A percentile compares a stretch with the other conserved stretches of the same genome.
phyloP scores from a whole-genome alignment of 441 rosid species.

The Heliophila coronopifolia region DNA sequence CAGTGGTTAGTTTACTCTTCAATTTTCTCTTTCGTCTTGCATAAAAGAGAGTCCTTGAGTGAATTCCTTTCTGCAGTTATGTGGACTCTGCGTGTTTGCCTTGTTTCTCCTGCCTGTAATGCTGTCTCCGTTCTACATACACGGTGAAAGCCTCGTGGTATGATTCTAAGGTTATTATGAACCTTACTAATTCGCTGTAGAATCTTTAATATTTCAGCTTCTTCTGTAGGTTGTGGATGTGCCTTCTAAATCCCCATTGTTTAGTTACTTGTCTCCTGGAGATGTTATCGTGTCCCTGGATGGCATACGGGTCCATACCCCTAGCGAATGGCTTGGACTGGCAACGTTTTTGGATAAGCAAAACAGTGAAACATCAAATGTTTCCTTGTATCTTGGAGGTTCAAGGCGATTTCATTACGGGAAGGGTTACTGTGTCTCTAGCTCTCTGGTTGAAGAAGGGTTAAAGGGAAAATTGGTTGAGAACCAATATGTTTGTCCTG shows the following conservation, averaged over 20 bases:
- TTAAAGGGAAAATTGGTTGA: slow-evolving; percentile 30
- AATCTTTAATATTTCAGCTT: background rate
- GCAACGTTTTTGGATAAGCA: slow-evolving; percentile 37
- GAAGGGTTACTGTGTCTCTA: slow-evolving; percentile 70
- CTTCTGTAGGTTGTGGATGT: slow-evolving; percentile 59
- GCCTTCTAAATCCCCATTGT: slow-evolving; percentile 55
- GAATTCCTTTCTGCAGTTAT: slow-evolving; percentile 36
- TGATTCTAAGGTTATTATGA: background rate
- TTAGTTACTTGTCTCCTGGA: slow-evolving; percentile 63
- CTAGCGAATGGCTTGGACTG: slow-evolving; percentile 56
- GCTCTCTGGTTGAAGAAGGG: slow-evolving; percentile 44
- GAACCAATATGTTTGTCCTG: slow-evolving; percentile 46
- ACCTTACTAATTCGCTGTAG: background rate
- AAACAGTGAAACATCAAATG: slow-evolving; percentile 34
- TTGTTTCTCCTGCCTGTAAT: slow-evolving; percentile 53
- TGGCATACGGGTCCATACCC: slow-evolving; percentile 44
- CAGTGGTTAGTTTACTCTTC: slow-evolving; percentile 44
- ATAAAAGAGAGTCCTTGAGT: background rate
- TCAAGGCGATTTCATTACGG: slow-evolving; percentile 27
- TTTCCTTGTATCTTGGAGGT: slow-evolving; percentile 28
- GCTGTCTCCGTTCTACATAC: slow-evolving; percentile 53
- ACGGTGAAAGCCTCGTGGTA: slow-evolving; percentile 59
- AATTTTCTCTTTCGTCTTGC: background rate
- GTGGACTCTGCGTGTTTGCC: slow-evolving; percentile 52
- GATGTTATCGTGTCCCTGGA: slow-evolving; percentile 66